These are phyloP conservation scores for Chrysoporthe austroafricana DNA, from an alignment of 2,329 filamentous ascomycete species.

Conservation along the genomic window DNA sequence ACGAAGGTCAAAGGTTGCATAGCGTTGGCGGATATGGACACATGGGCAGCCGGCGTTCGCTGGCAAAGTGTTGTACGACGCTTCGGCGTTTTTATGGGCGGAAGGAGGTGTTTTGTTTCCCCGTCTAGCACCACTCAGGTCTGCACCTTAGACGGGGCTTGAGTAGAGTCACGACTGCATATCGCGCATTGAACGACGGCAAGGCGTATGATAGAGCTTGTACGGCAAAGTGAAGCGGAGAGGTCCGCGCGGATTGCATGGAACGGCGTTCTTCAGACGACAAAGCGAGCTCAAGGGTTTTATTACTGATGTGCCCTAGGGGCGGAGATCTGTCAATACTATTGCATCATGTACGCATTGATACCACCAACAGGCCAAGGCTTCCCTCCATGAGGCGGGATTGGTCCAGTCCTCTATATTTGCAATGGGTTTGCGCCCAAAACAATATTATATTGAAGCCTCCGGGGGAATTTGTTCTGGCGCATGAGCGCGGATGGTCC, in stretches of 20 bases:
- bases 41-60: not conserved
- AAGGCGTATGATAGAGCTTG: slow-evolving; percentile 8
- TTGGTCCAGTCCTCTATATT: not conserved
- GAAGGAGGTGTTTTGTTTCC: not conserved
- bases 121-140: not conserved
- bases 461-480: not conserved
- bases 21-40: not conserved
- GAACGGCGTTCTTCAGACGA: slow-evolving; percentile 3
- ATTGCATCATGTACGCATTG: not conserved
- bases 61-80: not conserved
- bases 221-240: not conserved
- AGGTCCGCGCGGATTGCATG: not conserved
- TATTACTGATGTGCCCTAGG: not conserved
- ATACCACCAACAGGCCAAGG: not conserved
- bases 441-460: not conserved
- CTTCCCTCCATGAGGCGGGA: no score
- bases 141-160: not conserved
- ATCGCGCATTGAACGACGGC: not conserved
- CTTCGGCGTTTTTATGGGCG: not conserved
- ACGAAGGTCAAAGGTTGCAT: not conserved
- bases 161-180: not conserved
- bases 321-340: not conserved
- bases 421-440: not conserved
- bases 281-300: not conserved
- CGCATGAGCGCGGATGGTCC: not conserved